Percentiles rank a stretch among this genome's conserved stretches.
Conservation (phyloP, 2,329 filamentous ascomycete genomes). For the Emergomyces africanus region DNA sequence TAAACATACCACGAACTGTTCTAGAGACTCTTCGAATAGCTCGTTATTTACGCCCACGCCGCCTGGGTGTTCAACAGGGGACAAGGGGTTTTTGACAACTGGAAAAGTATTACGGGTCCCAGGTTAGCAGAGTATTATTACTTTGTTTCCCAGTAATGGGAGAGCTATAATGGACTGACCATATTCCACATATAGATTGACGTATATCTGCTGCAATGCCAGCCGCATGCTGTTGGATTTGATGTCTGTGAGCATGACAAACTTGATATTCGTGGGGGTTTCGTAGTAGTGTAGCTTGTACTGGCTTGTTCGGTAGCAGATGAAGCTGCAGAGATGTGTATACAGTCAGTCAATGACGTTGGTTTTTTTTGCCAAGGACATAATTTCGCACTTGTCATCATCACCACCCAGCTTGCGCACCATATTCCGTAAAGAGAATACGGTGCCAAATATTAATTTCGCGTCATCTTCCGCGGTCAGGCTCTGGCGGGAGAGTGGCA, state of each 20-base stretch:
- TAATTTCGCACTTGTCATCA: constrained; percentile 52
- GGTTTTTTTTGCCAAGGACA: background rate
- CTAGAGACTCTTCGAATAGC: constrained; percentile 47
- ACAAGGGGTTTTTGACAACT: constrained; percentile 53
- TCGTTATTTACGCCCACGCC: constrained; percentile 53
- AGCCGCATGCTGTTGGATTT: constrained; percentile 81
- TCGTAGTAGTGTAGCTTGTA: constrained; percentile 99
- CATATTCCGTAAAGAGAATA: constrained; percentile 96
- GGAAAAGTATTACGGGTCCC: background rate
- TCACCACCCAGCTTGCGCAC: constrained; percentile 86
- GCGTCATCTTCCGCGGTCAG: constrained; percentile 59
- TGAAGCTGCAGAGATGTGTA: constrained; percentile 48
- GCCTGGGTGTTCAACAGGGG: constrained; percentile 47
- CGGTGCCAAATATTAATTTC: constrained; percentile 92
- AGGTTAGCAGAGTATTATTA: background rate
- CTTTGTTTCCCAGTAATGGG: background rate
- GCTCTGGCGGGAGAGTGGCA: constrained; percentile 20
- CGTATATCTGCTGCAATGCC: constrained; percentile 95
- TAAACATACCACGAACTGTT: constrained; percentile 36
- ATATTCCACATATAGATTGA: constrained; percentile 95
- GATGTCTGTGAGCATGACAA: constrained; percentile 91
- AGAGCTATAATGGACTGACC: constrained; percentile 34
- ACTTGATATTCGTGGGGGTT: constrained; percentile 88
- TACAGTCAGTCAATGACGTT: background rate
- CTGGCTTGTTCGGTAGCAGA: constrained; percentile 82